Evolutionary conservation across 106 monocot species (phyloP), one percentile per base, ranked within the genome.

Genomic region (Dendrobium huoshanense): DNA sequence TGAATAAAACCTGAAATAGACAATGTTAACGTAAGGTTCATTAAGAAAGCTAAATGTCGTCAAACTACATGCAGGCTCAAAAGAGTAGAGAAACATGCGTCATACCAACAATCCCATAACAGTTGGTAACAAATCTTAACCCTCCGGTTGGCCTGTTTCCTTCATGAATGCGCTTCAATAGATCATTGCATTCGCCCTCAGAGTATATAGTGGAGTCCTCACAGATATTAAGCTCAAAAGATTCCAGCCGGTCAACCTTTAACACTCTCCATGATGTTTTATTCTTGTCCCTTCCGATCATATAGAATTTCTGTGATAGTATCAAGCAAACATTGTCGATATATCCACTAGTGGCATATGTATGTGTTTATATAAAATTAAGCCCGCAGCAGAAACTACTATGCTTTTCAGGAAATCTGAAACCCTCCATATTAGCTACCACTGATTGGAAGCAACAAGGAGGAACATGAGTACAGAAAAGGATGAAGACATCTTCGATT

Each of bases 81-180:
- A 0, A 20, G 41, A 16, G 2, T 2, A 41, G 4, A 74, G 9
- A n/a, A 76, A 67, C 41, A 72, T 20, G 74, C 44, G 8, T 31
- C 89, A 67, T 86, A 99, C 99, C 99, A 80, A 99, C 83, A 88
- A 99, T 95, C 45, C 99, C 99, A 81, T 95, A 91, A 78, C 95
- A 99, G 45, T 81, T 84, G 49, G 95, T 93, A 29, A 95, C 88
- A 78, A 93, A 93, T 75, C 89, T 95, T 67, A 99, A 84, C 43
- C 93, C 95, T 45, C 99, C 99, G 68, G 88, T 93, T 75, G 89
- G 41, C 22, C 17, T 85, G 75, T 93, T 93, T 49, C 91, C 95
- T 77, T 91, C 91, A 83, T 95, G 73, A 75, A 99, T 82, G 44
- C 82, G 81, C 59, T 85, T 89, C 85, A 95, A 79, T n/a, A 93